These are phyloP conservation scores for Geranium incanum DNA, from an alignment of 441 rosid genomes.

Conservation along the genomic window DNA sequence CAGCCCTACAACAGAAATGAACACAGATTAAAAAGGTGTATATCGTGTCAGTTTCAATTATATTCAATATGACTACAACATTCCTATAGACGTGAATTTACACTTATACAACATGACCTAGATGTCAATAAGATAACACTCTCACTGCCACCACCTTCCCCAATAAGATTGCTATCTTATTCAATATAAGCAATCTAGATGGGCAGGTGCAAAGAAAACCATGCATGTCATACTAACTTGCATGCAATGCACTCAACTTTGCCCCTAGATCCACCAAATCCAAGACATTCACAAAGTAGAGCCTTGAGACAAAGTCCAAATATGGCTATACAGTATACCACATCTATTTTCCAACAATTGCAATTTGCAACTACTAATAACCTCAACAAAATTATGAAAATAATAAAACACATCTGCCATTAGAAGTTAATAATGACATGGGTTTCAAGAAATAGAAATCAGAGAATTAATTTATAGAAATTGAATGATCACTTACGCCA, in stretches of 20 bases:
- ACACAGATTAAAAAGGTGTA: conserved; percentile 5
- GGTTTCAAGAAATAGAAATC: conserved; percentile 2
- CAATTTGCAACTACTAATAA: neutral
- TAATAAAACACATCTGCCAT: neutral
- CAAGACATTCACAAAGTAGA: neutral
- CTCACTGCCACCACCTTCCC: neutral
- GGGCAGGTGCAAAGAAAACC: neutral
- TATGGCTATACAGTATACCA: neutral
- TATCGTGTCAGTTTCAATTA: neutral
- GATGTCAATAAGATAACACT: neutral
- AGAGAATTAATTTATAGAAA: neutral
- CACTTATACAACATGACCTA: neutral
- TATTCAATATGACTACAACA: neutral
- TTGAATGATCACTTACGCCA: conserved; percentile 65
- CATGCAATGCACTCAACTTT: neutral
- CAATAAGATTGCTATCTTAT: neutral
- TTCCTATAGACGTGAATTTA: neutral
- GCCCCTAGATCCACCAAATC: neutral
- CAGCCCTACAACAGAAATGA: conserved; percentile 60
- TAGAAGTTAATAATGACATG: neutral
- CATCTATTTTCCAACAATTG: neutral
- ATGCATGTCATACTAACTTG: neutral
- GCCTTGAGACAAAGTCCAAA: neutral
- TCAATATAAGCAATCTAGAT: neutral
- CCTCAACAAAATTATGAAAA: neutral